Evolutionary conservation across 2,329 filamentous ascomycete genomes (phyloP).

Genomic region (Aspergillus jensenii): DNA sequence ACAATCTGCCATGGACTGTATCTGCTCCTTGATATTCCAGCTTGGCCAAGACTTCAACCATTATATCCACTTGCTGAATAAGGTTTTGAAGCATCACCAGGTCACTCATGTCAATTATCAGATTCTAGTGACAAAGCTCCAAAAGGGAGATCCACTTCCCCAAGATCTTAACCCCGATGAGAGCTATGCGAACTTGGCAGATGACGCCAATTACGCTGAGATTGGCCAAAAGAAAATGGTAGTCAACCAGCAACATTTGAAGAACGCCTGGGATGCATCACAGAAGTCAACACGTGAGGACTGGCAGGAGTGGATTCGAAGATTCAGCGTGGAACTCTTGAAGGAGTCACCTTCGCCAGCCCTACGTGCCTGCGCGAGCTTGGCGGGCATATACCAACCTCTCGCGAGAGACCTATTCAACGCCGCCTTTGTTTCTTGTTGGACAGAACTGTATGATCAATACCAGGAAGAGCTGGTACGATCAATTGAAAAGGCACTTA

Average conservation of each 20-base stretch:
- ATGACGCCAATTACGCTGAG: constrained; percentile 80
- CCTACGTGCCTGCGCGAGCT: constrained; percentile 83
- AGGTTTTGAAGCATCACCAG: constrained; percentile 73
- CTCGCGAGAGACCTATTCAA: constrained; percentile 95
- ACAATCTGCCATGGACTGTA: constrained; percentile 82
- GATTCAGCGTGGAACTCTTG: constrained; percentile 92
- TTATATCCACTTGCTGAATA: constrained; percentile 91
- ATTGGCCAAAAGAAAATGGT: constrained; percentile 90
- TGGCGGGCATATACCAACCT: constrained; percentile 88
- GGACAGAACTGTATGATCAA: constrained; percentile 95
- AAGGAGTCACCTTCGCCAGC: constrained; percentile 96
- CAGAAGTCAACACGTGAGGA: constrained; percentile 98
- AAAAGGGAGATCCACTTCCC: constrained; percentile 91
- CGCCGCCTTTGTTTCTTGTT: constrained; percentile 97
- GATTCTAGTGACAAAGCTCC: constrained; percentile 84
- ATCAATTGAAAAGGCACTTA: constrained; percentile 93
- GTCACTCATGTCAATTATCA: constrained; percentile 91
- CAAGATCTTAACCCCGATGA: constrained; percentile 89
- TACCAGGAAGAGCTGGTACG: constrained; percentile 96
- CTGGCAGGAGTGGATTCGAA: constrained; percentile 98
- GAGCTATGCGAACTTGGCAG: constrained; percentile 71
- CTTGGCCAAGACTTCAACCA: constrained; percentile 93
- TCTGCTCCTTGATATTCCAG: constrained; percentile 94
- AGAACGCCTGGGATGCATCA: constrained; percentile 94
- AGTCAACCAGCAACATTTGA: constrained; percentile 95